Evolutionary conservation across 345 rosid species (phyloP), one percentile per base, ranked within the genome.

Genomic region (Syzygium oleosum): DNA sequence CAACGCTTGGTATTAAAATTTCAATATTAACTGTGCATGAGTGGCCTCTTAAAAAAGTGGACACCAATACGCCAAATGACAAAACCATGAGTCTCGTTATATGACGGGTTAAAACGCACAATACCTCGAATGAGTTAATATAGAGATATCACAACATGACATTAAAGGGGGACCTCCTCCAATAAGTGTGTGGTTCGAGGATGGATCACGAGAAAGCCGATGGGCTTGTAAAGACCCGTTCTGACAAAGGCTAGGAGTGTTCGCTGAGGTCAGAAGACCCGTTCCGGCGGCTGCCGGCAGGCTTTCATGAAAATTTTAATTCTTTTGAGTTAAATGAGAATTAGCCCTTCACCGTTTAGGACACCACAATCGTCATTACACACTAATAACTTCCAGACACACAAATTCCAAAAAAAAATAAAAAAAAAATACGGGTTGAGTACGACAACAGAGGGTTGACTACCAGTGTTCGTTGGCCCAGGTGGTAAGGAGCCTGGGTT

Each of bases 201-300:
- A 52, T 5, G 5, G 5, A 52, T 12, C 53, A 52, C 53, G 13
- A 12, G 53, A 13, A 61, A 61, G 17, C 15, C n/a, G 16, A 8
- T n/a, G 1, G 29, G 15, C 15, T 13, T 25, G 2, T 58, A 4
- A 58, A 0, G 2, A 58, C 25, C 0, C 7, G 0, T 2, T 25
- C 14, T 0, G 0, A 58, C 34, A 61, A 0, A 8, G 0, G 16
- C 1, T 4, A 0, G 68, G 17, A 27, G 0, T 27, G 34, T 61
- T 61, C 2, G 17, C 2, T 0, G 12, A 0, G 73, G 14, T 8
- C 9, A 13, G 14, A 61, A 14, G 6, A 27, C 34, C 29, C 14
- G 1, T 61, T 11, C 9, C 12, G 27, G 27, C 27, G 13, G 16
- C 31, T 61, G 6, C 17, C 7, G 0, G 9, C 2, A n/a, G 17